Evolutionary conservation across 306 rosid species (phyloP), one percentile per base, ranked within the genome.

Genomic region (Trifolium subterraneum): DNA sequence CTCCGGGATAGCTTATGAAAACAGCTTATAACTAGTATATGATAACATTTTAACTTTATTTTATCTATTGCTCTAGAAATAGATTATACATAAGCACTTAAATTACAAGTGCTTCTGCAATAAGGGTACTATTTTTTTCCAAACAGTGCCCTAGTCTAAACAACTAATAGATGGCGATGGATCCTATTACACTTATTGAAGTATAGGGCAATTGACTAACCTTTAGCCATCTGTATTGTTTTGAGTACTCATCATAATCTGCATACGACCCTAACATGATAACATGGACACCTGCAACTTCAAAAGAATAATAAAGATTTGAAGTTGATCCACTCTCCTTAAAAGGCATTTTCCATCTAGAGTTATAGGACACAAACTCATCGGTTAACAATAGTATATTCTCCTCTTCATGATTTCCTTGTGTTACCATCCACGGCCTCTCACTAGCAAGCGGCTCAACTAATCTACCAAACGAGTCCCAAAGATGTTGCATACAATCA

Each of bases 391-490:
- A 62, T 1, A 73, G 85, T 79, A 94, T 86, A 39, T 23, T 44
- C 82, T 94, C 99, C 86, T 87, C 56, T 73, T 94, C 99, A 78
- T 91, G 97, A 81, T 94, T 94, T 69, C 98, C 98, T 62, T 91
- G 79, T 15, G 98, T 94, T 45, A 94, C 99, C 99, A 94, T 94
- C 99, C 99, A 94, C 6, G 99, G 99, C 75, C 97, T 87, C 13
- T 85, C 36, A 83, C 99, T 94, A 15, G 97, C 99, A 35, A 91
- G 93, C 11, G 96, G 98, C 92, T 94, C 92, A 70, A 94, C 93
- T 7, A 94, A 82, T 83, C 78, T 70, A 33, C 97, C 97, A 61
- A 94, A 94, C 3, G 92, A 73, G 79, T 94, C 98, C 98, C 98
- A 94, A 56, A 72, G 86, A 60, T 47, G 78, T 56, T 94, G 99